These are phyloP conservation scores for Volvox reticuliferus DNA, from an alignment of 139 green algal genomes.

Conservation along the genomic window DNA sequence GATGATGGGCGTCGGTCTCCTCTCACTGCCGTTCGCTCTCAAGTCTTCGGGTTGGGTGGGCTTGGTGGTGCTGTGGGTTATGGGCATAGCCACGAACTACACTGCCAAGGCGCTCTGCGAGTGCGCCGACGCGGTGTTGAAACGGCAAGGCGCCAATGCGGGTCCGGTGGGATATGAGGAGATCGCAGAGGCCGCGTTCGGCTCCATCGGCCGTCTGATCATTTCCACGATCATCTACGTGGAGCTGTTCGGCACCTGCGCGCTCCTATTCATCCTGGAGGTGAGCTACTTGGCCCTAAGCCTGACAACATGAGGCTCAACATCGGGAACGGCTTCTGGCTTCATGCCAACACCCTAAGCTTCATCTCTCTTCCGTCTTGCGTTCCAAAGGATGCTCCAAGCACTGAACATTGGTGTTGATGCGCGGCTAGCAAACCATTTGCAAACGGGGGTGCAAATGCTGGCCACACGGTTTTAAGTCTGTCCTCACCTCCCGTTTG, in stretches of 20 bases:
- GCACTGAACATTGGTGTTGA: too few relatives aligned
- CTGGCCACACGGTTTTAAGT: too few relatives aligned
- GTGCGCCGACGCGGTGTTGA: constrained; percentile 51
- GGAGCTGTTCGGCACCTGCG: constrained; percentile 84
- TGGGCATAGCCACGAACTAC: constrained; percentile 78
- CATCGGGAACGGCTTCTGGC: too few relatives aligned
- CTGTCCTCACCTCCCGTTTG: too few relatives aligned
- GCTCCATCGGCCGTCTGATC: constrained; percentile 61
- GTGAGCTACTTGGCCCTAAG: constrained; percentile 4
- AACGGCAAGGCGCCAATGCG: constrained; percentile 20
- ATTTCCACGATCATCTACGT: constrained; percentile 80
- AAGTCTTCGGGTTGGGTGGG: constrained; percentile 74
- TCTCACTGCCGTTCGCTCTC: constrained; percentile 76
- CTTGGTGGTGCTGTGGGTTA: constrained; percentile 68
- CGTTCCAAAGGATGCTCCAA: too few relatives aligned
- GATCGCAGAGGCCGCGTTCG: constrained; percentile 77
- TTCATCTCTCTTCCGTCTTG: too few relatives aligned
- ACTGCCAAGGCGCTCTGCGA: constrained; percentile 68
- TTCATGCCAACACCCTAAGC: too few relatives aligned
- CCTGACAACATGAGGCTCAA: too few relatives aligned
- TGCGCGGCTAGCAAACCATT: too few relatives aligned
- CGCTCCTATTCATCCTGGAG: constrained; percentile 81
- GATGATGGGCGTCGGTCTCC: constrained; percentile 78
- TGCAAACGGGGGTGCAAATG: too few relatives aligned
- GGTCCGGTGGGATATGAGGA: constrained; percentile 73